phyloP scores from a whole-genome alignment of 169 alveolate genomes.

The Plasmodium cynomolgi region DNA sequence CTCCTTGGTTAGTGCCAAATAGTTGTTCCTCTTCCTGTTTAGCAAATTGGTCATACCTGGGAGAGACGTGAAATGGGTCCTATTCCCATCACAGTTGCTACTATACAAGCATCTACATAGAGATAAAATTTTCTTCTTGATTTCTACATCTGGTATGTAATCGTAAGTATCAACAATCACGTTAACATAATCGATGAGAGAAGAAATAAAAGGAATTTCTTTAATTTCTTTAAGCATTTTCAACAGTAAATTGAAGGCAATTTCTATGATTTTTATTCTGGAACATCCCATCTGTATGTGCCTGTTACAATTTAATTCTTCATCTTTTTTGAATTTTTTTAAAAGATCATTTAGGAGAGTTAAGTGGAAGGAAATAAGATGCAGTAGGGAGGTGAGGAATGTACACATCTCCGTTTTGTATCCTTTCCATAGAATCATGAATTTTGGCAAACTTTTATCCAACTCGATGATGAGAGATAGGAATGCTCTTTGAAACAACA shows the following conservation, averaged over 20 bases:
- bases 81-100: background rate
- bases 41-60: background rate
- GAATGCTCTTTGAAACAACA: constrained; percentile 43
- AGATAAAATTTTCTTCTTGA: constrained; percentile 36
- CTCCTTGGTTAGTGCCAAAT: constrained; percentile 44
- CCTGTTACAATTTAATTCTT: background rate
- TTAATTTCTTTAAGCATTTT: background rate
- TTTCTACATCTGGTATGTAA: constrained; percentile 56
- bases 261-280: constrained; percentile 40
- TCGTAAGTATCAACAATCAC: constrained; percentile 16
- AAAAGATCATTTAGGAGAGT: constrained; percentile 14
- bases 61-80: background rate
- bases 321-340: constrained; percentile 9
- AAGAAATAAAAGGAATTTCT: background rate
- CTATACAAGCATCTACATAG: constrained; percentile 11
- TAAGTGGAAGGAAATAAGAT: constrained; percentile 26
- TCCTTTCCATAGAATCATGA: constrained; percentile 37
- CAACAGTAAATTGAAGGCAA: constrained; percentile 25
- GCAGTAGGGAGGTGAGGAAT: constrained; percentile 12
- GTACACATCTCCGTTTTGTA: constrained; percentile 12
- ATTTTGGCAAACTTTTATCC: background rate
- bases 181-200: background rate
- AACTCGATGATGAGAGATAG: constrained; percentile 44
- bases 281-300: constrained; percentile 39
- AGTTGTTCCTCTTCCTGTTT: constrained; percentile 32